Evolutionary conservation across 257 asterid genomes (phyloP), one percentile per base, ranked within the genome.

Genomic region (Mitragyna speciosa): DNA sequence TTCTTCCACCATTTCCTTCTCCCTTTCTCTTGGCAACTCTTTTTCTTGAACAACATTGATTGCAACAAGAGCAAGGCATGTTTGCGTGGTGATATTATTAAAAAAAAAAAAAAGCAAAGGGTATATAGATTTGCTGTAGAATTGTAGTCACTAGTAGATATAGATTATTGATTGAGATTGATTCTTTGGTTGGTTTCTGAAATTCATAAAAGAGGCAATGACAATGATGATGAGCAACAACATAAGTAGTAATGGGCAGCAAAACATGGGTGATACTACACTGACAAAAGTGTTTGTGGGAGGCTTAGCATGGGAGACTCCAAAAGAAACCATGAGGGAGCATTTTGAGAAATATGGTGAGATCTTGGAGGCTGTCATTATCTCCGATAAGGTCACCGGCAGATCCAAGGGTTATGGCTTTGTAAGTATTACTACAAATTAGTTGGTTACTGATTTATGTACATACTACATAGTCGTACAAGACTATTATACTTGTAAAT

Each of bases 321-420:
- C 91, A 0, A 95, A 89, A 83, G 97, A 95, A 59, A 87, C 92
- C 82, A 47, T 95, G 92, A 81, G 88, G 80, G 92, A 89, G 1
- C 97, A 95, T 68, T 95, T 93, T 80, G 84, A 93, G 61, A 89
- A 92, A 71, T 95, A 86, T 78, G 99, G 99, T 19, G 90, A 93
- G 17, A 95, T 95, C 85, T 86, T 92, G 77, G 99, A 95, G 77
- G 99, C 99, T 61, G 99, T 95, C 81, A 90, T 95, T 86, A 95
- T 95, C 84, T 92, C 97, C 83, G 97, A 95, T 63, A 95, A 95
- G 86, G 80, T 90, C 83, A 91, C 99, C 79, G 98, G 96, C 83
- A 86, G 99, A 93, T 95, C 99, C 92, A 95, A 93, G 86, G 99
- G 99, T 84, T 95, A 95, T 65, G 99, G 99, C 75, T 95, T 95